Percentiles rank a stretch among this genome's conserved stretches.
phyloP scores from a whole-genome alignment of 2,329 filamentous ascomycete genomes.

The Madurella fahalii region DNA sequence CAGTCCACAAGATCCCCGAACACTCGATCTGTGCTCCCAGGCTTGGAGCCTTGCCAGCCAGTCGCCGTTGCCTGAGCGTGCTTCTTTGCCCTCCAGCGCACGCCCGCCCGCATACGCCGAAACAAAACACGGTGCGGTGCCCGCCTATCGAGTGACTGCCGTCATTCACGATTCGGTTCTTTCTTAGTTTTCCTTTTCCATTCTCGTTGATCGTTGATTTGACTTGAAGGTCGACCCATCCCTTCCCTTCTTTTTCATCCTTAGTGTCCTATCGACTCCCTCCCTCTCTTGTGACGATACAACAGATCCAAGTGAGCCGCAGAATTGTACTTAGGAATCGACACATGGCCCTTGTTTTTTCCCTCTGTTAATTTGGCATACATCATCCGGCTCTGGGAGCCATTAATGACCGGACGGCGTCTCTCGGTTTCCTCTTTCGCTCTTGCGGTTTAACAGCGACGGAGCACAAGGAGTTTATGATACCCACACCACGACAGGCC shows the following conservation, averaged over 20 bases:
- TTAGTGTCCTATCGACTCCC: background rate
- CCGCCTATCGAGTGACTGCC: slow-evolving; percentile 4
- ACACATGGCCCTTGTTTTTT: background rate
- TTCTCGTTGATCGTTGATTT: background rate
- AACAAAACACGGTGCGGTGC: slow-evolving; percentile 17
- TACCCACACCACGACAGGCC: slow-evolving; percentile 4
- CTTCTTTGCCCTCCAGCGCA: background rate
- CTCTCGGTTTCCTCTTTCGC: background rate
- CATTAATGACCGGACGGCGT: slow-evolving; percentile 13
- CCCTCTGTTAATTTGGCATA: background rate
- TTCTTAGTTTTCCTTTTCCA: slow-evolving; percentile 3
- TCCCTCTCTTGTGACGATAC: background rate
- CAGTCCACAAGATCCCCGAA: background rate
- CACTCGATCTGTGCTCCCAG: slow-evolving; percentile 4
- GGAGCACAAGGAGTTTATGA: slow-evolving; percentile 12
- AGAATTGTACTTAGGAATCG: background rate
- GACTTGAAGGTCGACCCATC: slow-evolving; percentile 1
- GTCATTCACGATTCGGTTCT: background rate
- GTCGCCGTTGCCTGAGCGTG: background rate
- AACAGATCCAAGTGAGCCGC: background rate
- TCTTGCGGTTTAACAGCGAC: background rate
- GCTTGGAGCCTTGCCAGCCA: slow-evolving; percentile 4
- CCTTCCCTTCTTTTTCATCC: slow-evolving; percentile 1
- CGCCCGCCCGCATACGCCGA: slow-evolving; percentile 13
- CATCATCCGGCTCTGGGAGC: slow-evolving; percentile 18